Conservation (phyloP, 805 yeast species). For the Nakazawaea pomicola region DNA sequence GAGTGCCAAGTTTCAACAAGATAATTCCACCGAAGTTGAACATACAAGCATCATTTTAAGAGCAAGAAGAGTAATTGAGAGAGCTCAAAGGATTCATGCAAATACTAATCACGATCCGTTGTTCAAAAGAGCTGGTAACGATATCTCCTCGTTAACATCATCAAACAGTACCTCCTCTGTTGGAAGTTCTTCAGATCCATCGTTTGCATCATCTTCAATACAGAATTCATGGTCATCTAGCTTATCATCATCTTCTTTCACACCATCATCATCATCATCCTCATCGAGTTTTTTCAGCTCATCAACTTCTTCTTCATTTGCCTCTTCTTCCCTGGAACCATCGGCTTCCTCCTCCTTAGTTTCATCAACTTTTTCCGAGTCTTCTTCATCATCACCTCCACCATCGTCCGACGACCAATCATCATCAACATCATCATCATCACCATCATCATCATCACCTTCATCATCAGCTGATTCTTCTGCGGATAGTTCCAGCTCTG, state of each 20-base stretch:
- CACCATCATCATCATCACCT: background rate
- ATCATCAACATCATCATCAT: constrained; percentile 1
- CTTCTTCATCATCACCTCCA: constrained; percentile 15
- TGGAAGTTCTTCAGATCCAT: background rate
- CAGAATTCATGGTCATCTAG: background rate
- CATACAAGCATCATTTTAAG: constrained; percentile 5
- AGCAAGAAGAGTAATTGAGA: constrained; percentile 3
- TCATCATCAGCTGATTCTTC: background rate
- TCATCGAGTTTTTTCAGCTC: background rate
- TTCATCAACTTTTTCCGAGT: constrained; percentile 1
- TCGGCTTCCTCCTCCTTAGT: background rate
- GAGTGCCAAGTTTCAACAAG: background rate
- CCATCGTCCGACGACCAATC: constrained; percentile 15
- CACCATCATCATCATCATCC: background rate
- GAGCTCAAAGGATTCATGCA: background rate
- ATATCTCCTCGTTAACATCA: background rate
- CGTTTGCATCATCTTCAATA: constrained; percentile 3
- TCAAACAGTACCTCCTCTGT: background rate
- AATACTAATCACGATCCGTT: background rate
- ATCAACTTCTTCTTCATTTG: background rate
- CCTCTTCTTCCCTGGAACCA: background rate
- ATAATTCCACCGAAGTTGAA: background rate
- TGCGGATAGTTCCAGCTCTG: background rate
- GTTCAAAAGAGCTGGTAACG: constrained; percentile 4
- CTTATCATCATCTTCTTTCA: background rate